Base-by-base conservation (phyloP, 768 basidiomycete species). In the Mycena amicta region DNA sequence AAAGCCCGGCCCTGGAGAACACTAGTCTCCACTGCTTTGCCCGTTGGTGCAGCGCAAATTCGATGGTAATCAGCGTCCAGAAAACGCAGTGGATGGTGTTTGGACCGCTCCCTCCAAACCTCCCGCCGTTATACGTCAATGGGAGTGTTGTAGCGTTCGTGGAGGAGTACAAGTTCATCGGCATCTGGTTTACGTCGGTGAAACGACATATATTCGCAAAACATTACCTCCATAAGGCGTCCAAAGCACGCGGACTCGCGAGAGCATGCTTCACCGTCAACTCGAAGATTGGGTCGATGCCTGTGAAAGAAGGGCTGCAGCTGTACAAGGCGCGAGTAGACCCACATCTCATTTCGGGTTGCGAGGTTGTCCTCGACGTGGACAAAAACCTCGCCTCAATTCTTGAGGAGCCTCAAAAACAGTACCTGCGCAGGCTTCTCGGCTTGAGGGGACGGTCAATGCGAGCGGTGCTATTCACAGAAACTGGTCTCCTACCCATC, bases 31-130 rank as follows among this genome's bases (percentile, higher is more conserved):
- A 37, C 22, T 13, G 43, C 22, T 23, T 45, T 8, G 43, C 22
- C 6, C 43, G 43, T 5, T 13, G 13, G 22, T 45, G 43, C 22
- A 23, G 43, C 22, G 43, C 22, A 8, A 45, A 45, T 8, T 15
- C 13, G 13, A 45, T 23, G 22, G 12, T 15, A 8, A 23, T 45
- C 13, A 45, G 43, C 43, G 43, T 13, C 8, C 43, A 13, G 8
- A 45, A 45, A 23, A 15, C 43, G n/a, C 20, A 52, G 51, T 52
- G 27, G 27, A 52, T 52, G 51, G 18, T 52, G 20, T n/a, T 52
- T 29, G 30, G 51, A n/a, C 51, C 51, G n/a, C n/a, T 30, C 15
- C 43, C 43, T 15, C 43, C 13, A 8, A 23, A 5, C 20, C 43
- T 45, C 43, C 43, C 43, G 8, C 12, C 43, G 6, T n/a, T 45